phyloP scores from a whole-genome alignment of 805 yeast genomes.

The Metschnikowia corniflorae region DNA sequence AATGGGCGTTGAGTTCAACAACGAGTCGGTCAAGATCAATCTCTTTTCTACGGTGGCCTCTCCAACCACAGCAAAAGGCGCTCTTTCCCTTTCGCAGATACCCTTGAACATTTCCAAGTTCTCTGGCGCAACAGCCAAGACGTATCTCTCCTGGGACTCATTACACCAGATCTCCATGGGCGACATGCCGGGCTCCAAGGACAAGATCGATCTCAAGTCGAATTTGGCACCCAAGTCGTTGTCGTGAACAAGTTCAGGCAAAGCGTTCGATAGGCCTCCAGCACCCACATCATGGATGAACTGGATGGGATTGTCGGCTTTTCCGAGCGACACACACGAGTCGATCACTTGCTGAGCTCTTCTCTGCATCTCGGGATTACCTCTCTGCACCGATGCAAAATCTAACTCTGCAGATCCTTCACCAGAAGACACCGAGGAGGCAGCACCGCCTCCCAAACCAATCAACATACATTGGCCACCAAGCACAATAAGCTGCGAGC shows the following conservation, averaged over 20 bases:
- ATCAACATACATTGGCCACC: constrained; percentile 98
- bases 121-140: constrained; percentile 81
- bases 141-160: constrained; percentile 98
- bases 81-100: constrained; percentile 92
- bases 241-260: constrained; percentile 97
- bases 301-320: constrained; percentile 67
- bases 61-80: constrained; percentile 95
- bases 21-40: constrained; percentile 73
- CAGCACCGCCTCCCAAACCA: constrained; percentile 99
- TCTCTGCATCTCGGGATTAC: constrained; percentile 98
- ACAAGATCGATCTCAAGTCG: constrained; percentile 84
- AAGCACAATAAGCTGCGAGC: constrained; percentile 83
- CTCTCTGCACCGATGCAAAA: constrained; percentile 98
- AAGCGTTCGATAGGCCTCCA: constrained; percentile 95
- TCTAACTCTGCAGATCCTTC: constrained; percentile 95
- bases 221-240: constrained; percentile 92
- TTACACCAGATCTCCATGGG: constrained; percentile 99
- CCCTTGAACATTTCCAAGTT: constrained; percentile 68
- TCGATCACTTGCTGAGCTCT: constrained; percentile 98
- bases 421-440: constrained; percentile 93
- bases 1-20: constrained; percentile 80
- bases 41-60: constrained; percentile 84
- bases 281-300: constrained; percentile 99
- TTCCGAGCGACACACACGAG: constrained; percentile 82
- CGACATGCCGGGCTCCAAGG: constrained; percentile 96